A percentile compares a stretch with the other conserved stretches of the same genome.
These are phyloP conservation scores for Cardamine occulta DNA, from an alignment of 345 rosid species.

Conservation along the genomic window DNA sequence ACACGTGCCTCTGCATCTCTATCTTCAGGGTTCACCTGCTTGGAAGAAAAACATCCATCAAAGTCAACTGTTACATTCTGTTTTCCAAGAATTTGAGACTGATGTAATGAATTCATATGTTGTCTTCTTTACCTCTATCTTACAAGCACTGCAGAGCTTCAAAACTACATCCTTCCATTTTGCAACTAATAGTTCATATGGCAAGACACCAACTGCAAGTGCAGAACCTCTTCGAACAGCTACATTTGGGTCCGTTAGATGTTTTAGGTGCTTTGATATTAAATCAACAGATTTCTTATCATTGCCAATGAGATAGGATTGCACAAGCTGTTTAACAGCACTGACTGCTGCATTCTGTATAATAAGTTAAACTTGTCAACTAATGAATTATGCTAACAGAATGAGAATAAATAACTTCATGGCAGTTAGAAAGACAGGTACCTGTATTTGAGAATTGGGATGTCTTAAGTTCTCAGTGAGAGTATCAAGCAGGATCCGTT, in stretches of 20 bases:
- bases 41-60: conserved; percentile 20
- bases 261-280: conserved; percentile 64
- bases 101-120: conserved; percentile 12
- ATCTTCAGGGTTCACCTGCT: conserved; percentile 83
- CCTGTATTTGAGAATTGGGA: conserved; percentile 97
- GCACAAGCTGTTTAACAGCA: conserved; percentile 72
- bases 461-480: conserved; percentile 88
- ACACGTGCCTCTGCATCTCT: conserved; percentile 97
- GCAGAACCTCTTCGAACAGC: conserved; percentile 96
- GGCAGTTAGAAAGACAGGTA: conserved; percentile 39
- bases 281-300: conserved; percentile 48
- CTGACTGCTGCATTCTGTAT: conserved; percentile 74
- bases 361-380: conserved; percentile 31
- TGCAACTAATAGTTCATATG: conserved; percentile 64
- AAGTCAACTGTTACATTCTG: conserved; percentile 27
- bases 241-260: conserved; percentile 74
- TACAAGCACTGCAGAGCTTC: conserved; percentile 74
- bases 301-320: conserved; percentile 54
- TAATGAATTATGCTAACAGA: conserved; percentile 12
- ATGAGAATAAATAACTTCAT: conserved; percentile 24
- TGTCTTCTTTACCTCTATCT: conserved; percentile 68
- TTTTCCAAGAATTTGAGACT: conserved; percentile 1
- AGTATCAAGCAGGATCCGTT: conserved; percentile 67
- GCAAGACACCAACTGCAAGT: conserved; percentile 80
- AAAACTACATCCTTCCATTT: conserved; percentile 69